Conservation (phyloP, 768 basidiomycete species). For the Kwoniella mangroviensis region DNA sequence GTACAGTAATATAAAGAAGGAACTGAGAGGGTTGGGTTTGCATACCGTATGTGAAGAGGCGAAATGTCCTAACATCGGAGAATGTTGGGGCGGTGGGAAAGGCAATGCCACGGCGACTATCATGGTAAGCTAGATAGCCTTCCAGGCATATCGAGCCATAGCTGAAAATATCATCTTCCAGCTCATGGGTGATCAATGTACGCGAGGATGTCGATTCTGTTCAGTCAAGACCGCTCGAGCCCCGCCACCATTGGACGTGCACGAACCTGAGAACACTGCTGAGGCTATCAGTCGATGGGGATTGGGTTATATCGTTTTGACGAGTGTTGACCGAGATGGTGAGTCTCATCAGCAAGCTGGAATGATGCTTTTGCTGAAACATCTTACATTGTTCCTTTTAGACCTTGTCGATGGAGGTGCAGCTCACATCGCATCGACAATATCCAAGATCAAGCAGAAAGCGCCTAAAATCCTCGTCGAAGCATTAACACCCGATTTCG, state of each 20-base stretch:
- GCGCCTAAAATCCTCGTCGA: constrained; percentile 96
- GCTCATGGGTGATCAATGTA: constrained; percentile 99
- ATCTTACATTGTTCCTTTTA: constrained; percentile 54
- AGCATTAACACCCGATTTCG: constrained; percentile 93
- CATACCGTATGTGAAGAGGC: constrained; percentile 99
- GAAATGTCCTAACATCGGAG: constrained; percentile 98
- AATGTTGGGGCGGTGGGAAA: constrained; percentile 92
- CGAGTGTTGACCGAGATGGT: constrained; percentile 97
- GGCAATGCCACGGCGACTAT: constrained; percentile 94
- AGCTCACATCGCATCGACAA: constrained; percentile 92
- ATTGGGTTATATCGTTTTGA: constrained; percentile 94
- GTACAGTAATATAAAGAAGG: constrained; percentile 91
- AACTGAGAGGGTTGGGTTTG: constrained; percentile 84
- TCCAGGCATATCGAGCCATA: not conserved
- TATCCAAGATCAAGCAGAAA: constrained; percentile 92
- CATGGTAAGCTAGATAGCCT: constrained; percentile 68
- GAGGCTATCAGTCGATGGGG: constrained; percentile 99
- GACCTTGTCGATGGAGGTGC: constrained; percentile 92
- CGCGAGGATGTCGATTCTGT: constrained; percentile 95
- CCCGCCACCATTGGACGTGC: constrained; percentile 89
- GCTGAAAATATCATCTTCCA: constrained; percentile 51
- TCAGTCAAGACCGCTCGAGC: constrained; percentile 89
- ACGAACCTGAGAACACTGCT: constrained; percentile 97
- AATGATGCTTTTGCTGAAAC: not conserved
- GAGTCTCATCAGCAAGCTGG: constrained; percentile 44